Evolutionary conservation across 2,329 filamentous ascomycete species (phyloP), one percentile per base, ranked within the genome.

Genomic region (Colletotrichum phormii): DNA sequence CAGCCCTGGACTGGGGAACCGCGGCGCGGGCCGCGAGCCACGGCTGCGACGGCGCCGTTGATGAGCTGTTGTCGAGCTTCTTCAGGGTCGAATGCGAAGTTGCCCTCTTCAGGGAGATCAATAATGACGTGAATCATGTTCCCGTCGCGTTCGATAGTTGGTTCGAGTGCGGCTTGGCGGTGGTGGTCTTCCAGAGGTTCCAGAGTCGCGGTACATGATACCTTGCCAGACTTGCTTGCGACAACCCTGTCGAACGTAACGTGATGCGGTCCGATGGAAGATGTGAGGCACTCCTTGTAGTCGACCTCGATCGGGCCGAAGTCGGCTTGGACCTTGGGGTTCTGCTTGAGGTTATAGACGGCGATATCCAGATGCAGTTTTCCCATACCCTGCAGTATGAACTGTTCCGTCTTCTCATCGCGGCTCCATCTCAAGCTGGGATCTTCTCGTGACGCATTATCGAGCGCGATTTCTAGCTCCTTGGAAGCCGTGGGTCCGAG

Each of bases 231-330:
- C 78, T 95, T 96, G 57, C 95, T 94, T 7, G 93, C 94, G 24
- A 98, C 90, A 5, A 93, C 90, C 55, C 92, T 92, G 77, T 98
- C 95, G 78, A 95, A 95, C 5, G 91, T 84, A 64, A 89, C 88
- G 29, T 88, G 89, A 49, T 91, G 87, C 0, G 89, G 83, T 0
- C 81, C 80, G 0, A 91, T 92, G 0, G 87, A 78, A 3, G 85
- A 84, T 0, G 91, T 89, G 11, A 97, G 85, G 60, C 92, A 93
- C 83, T 99, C 97, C 67, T 97, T 93, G 83, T 98, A 99, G 76
- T 97, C 95, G 73, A 99, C 98, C 77, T 98, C 94, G 74, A 99
- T 97, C 65, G 91, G 92, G 13, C 96, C 95, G 86, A 98, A 98
- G 85, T 91, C 74, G 87, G 95, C 88, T 90, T 98, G 81, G 86